Evolutionary conservation across 768 basidiomycete genomes (phyloP), one percentile per base, ranked within the genome.

Genomic region (Cystobasidium tubakii): DNA sequence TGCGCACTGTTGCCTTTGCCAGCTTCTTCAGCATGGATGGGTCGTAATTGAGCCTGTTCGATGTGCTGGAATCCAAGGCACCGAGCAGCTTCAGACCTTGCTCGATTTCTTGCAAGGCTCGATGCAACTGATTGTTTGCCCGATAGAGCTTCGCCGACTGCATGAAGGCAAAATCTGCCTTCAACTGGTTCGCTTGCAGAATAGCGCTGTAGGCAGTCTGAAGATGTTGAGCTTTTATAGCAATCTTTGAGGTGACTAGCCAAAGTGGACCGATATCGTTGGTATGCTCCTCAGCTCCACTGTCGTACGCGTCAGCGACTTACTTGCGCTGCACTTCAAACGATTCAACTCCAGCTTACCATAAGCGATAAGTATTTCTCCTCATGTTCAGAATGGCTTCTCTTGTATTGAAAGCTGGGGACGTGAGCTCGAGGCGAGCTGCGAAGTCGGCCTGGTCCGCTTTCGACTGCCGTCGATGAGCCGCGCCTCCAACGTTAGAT

Each of bases 151-250:
- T 97, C 0, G 91, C 90, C 78, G 88, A 92, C 80, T 98, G 90
- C 63, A 97, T 84, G 82, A 94, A 96, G 21, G 88, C 86, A 79
- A 89, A 92, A 0, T 85, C 85, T 0, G 87, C 85, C 25, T 86
- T 84, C 75, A 84, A 84, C 78, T 91, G 88, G 71, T 88, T 86
- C 0, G 93, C 92, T 81, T 99, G 96, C 0, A 99, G 85, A 76
- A 90, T 87, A 6, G 96, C 93, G 78, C 91, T 96, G 80, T 98
- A 99, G 1, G 96, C 92, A 0, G 95, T 97, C 82, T 97, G 95
- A 84, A 87, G 88, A 80, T 98, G 93, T 0, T 91, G 90, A 1
- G 93, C 90, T 80, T 97, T 99, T 39, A 96, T 84, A 39, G 96
- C 96, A 71, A 93, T 92, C 80, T 94, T 97, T n/a, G 94, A 89